phyloP scores from a whole-genome alignment of 2,329 filamentous ascomycete genomes.

The Metarhizium album region DNA sequence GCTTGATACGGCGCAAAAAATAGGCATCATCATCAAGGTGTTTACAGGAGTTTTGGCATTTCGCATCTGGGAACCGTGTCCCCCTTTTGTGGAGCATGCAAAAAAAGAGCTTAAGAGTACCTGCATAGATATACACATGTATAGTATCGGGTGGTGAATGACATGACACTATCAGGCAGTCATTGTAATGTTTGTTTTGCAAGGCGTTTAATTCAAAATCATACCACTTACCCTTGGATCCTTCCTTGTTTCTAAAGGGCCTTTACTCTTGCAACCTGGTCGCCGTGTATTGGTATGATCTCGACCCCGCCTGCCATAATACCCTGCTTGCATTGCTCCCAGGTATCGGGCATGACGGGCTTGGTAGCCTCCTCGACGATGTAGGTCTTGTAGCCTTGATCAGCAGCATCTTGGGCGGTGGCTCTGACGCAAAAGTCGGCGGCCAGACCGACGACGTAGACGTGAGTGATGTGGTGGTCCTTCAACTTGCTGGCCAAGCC shows the following conservation, averaged over 20 bases:
- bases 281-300: constrained; percentile 37
- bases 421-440: constrained; percentile 80
- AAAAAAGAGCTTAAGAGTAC: neutral
- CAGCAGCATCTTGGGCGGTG: constrained; percentile 68
- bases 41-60: constrained; percentile 13
- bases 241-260: neutral
- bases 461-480: constrained; percentile 54
- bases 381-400: constrained; percentile 65
- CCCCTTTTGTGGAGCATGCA: neutral
- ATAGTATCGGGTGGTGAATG: neutral
- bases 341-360: constrained; percentile 53
- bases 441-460: constrained; percentile 79
- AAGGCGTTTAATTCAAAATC: neutral
- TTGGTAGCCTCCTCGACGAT: constrained; percentile 70
- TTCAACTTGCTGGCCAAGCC: constrained; percentile 50
- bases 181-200: neutral
- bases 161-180: neutral
- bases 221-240: neutral
- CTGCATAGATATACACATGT: constrained; percentile 1
- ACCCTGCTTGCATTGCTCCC: constrained; percentile 43
- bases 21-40: neutral
- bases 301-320: constrained; percentile 49
- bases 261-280: constrained; percentile 14
- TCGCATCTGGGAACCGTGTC: constrained; percentile 15
- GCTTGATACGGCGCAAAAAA: neutral